Conservation (phyloP, 352 stramenopile genomes). For the Plasmopara viticola region DNA sequence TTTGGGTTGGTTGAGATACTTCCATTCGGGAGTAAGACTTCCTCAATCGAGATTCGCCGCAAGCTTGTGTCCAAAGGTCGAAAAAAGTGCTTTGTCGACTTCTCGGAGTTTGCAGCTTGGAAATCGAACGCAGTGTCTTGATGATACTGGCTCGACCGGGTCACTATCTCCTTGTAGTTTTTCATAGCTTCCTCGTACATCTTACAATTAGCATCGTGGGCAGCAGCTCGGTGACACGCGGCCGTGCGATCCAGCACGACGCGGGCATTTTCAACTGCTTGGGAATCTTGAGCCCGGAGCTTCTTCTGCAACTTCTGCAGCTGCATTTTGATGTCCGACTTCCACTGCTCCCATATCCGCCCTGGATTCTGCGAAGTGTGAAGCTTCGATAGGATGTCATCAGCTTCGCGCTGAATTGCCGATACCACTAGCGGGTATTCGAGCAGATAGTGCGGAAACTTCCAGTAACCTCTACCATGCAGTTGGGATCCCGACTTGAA, state of each 20-base stretch:
- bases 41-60: neutral
- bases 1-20: neutral
- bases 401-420: neutral
- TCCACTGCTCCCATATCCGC: neutral
- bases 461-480: no score
- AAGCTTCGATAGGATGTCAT: neutral
- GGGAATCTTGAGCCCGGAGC: neutral
- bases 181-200: neutral
- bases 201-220: neutral
- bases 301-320: neutral
- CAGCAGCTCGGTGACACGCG: neutral
- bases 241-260: neutral
- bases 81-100: neutral
- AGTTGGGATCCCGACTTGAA: no score
- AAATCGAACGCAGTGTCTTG: conserved; percentile 1
- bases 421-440: no score
- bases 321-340: neutral
- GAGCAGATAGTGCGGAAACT: no score
- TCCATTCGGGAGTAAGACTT: neutral
- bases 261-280: neutral
- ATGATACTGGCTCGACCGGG: no score
- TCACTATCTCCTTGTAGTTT: neutral
- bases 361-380: neutral
- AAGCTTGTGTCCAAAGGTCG: neutral
- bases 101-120: neutral